Evolutionary conservation across 2,329 filamentous ascomycete species (phyloP), one percentile per base, ranked within the genome.

Genomic region (Venturia pyrina): DNA sequence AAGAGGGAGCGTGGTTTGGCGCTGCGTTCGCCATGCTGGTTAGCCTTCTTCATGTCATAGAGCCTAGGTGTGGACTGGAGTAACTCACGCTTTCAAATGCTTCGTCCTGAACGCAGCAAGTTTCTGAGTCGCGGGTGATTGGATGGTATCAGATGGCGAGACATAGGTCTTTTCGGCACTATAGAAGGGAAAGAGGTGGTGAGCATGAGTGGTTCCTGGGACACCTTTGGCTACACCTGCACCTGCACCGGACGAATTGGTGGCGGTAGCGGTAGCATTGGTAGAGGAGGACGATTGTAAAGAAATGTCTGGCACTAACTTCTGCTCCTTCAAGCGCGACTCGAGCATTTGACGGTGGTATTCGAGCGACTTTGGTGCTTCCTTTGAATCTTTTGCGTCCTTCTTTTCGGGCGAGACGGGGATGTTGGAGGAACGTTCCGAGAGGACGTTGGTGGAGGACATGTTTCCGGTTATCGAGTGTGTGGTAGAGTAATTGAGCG

Each of bases 61-160:
- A 11, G 28, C 28, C 21, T 50, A 21, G 48, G 5, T 15, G 21
- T 21, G 48, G 7, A 15, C 2, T 24, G 21, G n/a, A 2, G 10
- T n/a, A 37, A 59, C 74, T 66, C 70, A 78, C 74, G 82, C 91
- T 88, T 92, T 93, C 78, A 87, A 87, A 73, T 91, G 88, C 81
- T 91, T 92, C 79, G 85, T 90, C 78, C 90, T 89, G 77, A 93
- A 86, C 50, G 89, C 88, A 69, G 83, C 89, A 72, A 95, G 84
- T 83, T 95, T 95, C 76, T 89, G 88, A 21, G 88, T 89, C 77
- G 90, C 92, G 44, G 91, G 91, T 71, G 89, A 92, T 87, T 92
- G 90, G 80, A 96, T 93, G 78, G 86, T 87, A 77, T 96, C 91
- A n/a, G 89, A 93, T 2, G 91, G 91, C 21, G 89, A 93, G 75